A percentile compares a stretch with the other conserved stretches of the same genome.
These are phyloP conservation scores for Penicillium hesseltinei DNA, from an alignment of 2,329 filamentous ascomycete genomes.

Conservation along the genomic window DNA sequence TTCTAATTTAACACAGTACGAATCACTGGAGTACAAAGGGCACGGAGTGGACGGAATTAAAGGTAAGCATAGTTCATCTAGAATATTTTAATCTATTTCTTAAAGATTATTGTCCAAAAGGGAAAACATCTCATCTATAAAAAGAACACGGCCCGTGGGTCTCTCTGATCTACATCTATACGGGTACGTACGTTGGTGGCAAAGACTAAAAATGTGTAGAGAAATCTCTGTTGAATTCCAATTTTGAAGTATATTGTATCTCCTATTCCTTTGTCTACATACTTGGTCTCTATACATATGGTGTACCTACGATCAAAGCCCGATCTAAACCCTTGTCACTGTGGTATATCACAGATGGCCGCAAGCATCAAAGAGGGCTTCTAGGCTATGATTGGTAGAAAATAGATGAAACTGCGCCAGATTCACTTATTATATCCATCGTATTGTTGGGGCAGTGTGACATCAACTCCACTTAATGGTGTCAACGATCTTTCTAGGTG, in stretches of 20 bases:
- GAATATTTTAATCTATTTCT: not conserved
- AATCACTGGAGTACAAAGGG: not conserved
- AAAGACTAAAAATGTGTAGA: not conserved
- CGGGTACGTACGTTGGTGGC: not conserved
- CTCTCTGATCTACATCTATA: slow-evolving; percentile 1
- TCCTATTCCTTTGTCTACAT: not conserved
- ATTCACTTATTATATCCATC: not conserved
- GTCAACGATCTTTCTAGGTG: not conserved
- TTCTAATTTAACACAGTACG: not conserved
- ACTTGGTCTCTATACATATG: not conserved
- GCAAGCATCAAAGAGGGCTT: not conserved
- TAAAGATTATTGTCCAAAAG: not conserved
- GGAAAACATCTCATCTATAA: not conserved
- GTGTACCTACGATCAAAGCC: not conserved
- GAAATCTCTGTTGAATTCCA: not conserved
- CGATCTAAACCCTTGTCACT: not conserved
- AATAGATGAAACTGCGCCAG: not conserved
- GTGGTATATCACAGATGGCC: not conserved
- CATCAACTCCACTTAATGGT: not conserved
- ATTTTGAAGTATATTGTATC: too few species aligned
- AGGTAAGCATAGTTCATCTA: too few species aligned
- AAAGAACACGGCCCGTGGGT: slow-evolving; percentile 6
- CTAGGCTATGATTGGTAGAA: not conserved
- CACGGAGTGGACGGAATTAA: too few species aligned
- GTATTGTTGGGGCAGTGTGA: not conserved